Conservation (phyloP, 768 basidiomycete genomes). For the Lactarius indigo region DNA sequence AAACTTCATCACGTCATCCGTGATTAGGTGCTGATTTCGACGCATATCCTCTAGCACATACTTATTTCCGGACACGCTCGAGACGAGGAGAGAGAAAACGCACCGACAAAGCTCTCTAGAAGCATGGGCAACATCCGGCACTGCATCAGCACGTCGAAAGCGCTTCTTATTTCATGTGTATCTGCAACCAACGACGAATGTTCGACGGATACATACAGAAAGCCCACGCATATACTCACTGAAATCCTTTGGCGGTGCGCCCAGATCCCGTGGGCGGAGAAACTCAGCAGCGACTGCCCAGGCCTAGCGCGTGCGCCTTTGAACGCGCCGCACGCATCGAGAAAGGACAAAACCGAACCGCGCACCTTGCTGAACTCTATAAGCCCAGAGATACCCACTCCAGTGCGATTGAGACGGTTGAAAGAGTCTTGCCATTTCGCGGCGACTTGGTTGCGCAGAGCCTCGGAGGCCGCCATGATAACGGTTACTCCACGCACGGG, state of each 20-base stretch:
- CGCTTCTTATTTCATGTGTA: constrained; percentile 46
- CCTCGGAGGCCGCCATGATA: constrained; percentile 51
- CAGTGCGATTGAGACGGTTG: constrained; percentile 53
- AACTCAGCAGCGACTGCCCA: constrained; percentile 54
- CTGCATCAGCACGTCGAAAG: constrained; percentile 57
- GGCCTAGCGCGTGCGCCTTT: constrained; percentile 35
- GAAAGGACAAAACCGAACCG: not conserved
- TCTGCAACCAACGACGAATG: constrained; percentile 33
- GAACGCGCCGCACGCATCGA: not conserved
- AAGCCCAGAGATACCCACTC: constrained; percentile 61
- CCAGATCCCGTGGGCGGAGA: constrained; percentile 51
- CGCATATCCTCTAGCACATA: constrained; percentile 56
- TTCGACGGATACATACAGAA: not conserved
- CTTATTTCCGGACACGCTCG: not conserved
- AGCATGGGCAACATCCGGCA: constrained; percentile 59
- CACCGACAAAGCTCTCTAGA: constrained; percentile 71
- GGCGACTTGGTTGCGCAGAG: constrained; percentile 60
- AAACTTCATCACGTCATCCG: constrained; percentile 52
- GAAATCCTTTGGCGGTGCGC: constrained; percentile 33
- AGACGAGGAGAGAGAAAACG: not conserved
- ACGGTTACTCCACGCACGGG: not conserved
- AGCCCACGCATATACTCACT: constrained; percentile 26
- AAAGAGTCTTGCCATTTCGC: constrained; percentile 73
- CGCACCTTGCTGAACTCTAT: constrained; percentile 56
- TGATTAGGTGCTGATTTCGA: constrained; percentile 54